Conservation (phyloP, 495 filamentous ascomycete species). For the Penicillium maclennaniae region DNA sequence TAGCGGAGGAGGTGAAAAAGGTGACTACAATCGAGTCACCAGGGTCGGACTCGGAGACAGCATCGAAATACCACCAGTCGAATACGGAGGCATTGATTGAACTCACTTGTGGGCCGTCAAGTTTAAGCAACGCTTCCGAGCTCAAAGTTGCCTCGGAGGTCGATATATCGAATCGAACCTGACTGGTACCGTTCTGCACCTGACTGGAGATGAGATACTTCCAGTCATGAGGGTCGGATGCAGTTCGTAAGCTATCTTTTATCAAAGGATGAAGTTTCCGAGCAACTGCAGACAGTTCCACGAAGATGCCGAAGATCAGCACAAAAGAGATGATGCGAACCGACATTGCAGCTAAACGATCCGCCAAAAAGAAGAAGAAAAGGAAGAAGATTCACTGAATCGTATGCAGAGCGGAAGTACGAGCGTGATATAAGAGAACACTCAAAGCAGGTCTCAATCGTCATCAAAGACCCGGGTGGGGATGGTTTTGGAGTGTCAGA, state of each 20-base stretch:
- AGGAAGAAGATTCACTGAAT: not conserved
- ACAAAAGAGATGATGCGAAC: not conserved
- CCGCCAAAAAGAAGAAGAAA: not conserved
- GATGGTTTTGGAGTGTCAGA: not conserved
- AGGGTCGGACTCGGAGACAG: slow-evolving; percentile 17
- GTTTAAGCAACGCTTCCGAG: slow-evolving; percentile 7
- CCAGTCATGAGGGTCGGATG: not conserved
- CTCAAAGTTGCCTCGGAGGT: slow-evolving; percentile 1
- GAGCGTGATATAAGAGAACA: not conserved
- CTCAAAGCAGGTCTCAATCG: too few relatives aligned
- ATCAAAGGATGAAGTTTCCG: not conserved
- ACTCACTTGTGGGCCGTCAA: slow-evolving; percentile 30
- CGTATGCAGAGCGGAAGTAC: not conserved
- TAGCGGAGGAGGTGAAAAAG: slow-evolving; percentile 24
- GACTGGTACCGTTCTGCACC: slow-evolving; percentile 10
- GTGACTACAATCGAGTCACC: slow-evolving; percentile 22
- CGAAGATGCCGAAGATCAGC: not conserved
- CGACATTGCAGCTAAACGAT: not conserved
- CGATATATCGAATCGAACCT: slow-evolving; percentile 11
- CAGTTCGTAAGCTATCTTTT: not conserved
- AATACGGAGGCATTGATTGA: slow-evolving; percentile 28
- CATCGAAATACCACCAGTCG: slow-evolving; percentile 45
- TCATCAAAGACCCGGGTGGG: not conserved
- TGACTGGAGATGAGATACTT: slow-evolving; percentile 13
- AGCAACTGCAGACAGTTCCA: not conserved